Base-by-base conservation (phyloP, 495 filamentous ascomycete genomes). In the Lasiosphaeria miniovina region DNA sequence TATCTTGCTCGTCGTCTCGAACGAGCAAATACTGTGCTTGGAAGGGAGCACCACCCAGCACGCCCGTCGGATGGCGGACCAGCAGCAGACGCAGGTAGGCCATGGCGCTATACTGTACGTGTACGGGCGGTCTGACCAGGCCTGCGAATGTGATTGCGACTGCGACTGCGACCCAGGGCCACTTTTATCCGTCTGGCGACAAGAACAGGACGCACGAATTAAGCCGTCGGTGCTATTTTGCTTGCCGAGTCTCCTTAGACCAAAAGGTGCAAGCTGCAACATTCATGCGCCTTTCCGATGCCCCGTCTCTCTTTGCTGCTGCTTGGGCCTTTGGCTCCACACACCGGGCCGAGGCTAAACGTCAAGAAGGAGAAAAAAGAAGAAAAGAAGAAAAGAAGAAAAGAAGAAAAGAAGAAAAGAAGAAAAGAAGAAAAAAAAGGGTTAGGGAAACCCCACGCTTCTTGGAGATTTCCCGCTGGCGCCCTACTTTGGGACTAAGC, bases 221-320 rank as follows among this genome's bases (percentile, higher is more conserved):
- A 46, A 46, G 43, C 43, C 43, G 43, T 46, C 43, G 43, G 43
- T 46, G 43, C 15, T 46, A 46, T 46, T 24, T 24, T 24, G 24
- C 24, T 24, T 24, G 24, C 24, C 24, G 24, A 24, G 24, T 24
- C 24, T 24, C 24, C 24, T 24, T 24, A 2, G 24, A 24, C 24
- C 24, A 24, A 24, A 46, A 9, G 4, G 43, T 46, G 12, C 43
- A 14, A 5, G 5, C 15, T 46, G 43, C 43, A n/a, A 46, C 43
- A n/a, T 46, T 46, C 43, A 46, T 46, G 43, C 43, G 15, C 12
- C 12, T 14, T 46, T n/a, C 24, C 24, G 24, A 24, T 11, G 43
- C 3, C 15, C 43, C 43, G 12, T 5, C 11, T 46, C 15, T 46
- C 43, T 46, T 11, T 11, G 43, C 7, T n/a, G 12, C 7, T 46